Evolutionary conservation across 805 yeast species (phyloP).

Genomic region (Yamadazyma nakazawae): DNA sequence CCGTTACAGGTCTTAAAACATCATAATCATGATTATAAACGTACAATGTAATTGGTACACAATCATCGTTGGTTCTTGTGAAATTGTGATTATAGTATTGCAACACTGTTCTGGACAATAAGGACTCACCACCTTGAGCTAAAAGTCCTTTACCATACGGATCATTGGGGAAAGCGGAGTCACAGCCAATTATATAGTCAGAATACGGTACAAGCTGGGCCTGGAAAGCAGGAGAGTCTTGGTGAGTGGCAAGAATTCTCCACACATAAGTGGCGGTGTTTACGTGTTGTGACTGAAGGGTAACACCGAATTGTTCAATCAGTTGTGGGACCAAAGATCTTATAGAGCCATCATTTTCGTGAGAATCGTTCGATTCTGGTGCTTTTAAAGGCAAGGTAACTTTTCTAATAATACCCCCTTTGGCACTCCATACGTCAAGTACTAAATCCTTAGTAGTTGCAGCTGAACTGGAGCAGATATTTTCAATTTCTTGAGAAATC

Average conservation of each 20-base stretch:
- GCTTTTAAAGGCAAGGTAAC: constrained; percentile 24
- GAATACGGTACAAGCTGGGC: constrained; percentile 83
- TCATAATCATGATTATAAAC: constrained; percentile 90
- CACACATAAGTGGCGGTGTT: constrained; percentile 78
- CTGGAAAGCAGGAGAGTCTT: constrained; percentile 73
- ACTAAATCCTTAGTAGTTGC: constrained; percentile 37
- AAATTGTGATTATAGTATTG: constrained; percentile 50
- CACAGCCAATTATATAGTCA: constrained; percentile 80
- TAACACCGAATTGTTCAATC: constrained; percentile 57
- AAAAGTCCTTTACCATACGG: constrained; percentile 55
- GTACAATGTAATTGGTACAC: constrained; percentile 38
- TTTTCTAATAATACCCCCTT: constrained; percentile 60
- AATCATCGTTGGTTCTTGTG: constrained; percentile 30
- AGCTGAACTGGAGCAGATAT: constrained; percentile 16
- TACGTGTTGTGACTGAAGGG: constrained; percentile 75
- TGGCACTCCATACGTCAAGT: constrained; percentile 79
- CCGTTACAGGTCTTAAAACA: constrained; percentile 79
- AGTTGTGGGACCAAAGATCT: constrained; percentile 22
- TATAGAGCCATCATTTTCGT: constrained; percentile 3
- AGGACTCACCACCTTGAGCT: constrained; percentile 82
- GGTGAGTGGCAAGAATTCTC: constrained; percentile 74
- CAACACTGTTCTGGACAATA: constrained; percentile 64
- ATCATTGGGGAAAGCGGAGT: constrained; percentile 59
- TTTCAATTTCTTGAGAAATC: constrained; percentile 41
- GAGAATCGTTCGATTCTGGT: constrained; percentile 9